A percentile compares a stretch with the other conserved stretches of the same genome.
phyloP scores from a whole-genome alignment of 2,329 filamentous ascomycete species.

The Alternaria longipes region DNA sequence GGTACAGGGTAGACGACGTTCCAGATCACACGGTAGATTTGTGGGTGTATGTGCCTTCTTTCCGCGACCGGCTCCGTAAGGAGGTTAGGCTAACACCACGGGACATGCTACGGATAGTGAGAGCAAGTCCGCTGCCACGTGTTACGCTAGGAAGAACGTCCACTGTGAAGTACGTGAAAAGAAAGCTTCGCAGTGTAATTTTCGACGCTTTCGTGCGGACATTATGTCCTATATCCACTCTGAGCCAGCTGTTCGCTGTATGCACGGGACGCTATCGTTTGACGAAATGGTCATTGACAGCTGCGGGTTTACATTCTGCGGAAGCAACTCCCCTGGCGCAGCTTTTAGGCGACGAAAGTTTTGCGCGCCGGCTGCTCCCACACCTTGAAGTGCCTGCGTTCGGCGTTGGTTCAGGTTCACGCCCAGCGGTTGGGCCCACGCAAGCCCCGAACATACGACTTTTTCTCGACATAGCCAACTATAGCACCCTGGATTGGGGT shows the following conservation, averaged over 20 bases:
- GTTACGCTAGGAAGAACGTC: background rate
- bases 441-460: slow-evolving; percentile 5
- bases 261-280: slow-evolving; percentile 1
- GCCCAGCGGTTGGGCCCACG: background rate
- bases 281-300: slow-evolving; percentile 4
- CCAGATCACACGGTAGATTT: background rate
- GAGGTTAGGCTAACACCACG: slow-evolving; percentile 3
- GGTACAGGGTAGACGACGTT: background rate
- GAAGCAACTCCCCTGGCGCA: background rate
- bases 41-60: slow-evolving; percentile 8
- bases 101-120: background rate
- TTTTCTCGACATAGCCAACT: slow-evolving; percentile 7
- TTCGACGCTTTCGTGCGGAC: background rate
- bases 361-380: background rate
- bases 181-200: background rate
- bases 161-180: background rate
- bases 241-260: background rate
- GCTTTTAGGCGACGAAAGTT: background rate
- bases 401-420: background rate
- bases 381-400: background rate
- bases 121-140: background rate
- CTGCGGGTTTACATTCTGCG: slow-evolving; percentile 1
- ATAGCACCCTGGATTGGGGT: background rate
- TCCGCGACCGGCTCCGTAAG: slow-evolving; percentile 4
- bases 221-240: background rate